These are phyloP conservation scores for Pascua guehoae DNA, from an alignment of 1,284 basidiomycete species.

Conservation along the genomic window DNA sequence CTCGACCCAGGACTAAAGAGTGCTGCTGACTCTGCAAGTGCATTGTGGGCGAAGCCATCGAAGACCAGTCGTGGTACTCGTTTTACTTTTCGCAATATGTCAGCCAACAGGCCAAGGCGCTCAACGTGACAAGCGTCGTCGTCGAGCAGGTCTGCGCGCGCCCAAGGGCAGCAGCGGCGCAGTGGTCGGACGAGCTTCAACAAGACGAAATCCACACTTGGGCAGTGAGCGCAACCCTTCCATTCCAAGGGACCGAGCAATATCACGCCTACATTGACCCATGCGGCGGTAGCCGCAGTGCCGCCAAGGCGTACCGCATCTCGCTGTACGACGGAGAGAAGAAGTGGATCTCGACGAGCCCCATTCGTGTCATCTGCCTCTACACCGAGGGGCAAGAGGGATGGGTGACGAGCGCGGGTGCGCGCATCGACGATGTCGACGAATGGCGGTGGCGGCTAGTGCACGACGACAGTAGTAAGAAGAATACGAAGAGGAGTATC, in stretches of 20 bases:
- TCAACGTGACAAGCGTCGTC: slow-evolving; percentile 24
- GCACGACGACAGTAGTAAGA: too few species aligned
- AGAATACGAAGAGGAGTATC: too few species aligned
- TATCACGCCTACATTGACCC: slow-evolving; percentile 20
- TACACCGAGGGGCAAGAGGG: slow-evolving; percentile 31
- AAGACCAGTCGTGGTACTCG: slow-evolving; percentile 20
- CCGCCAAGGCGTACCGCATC: slow-evolving; percentile 37
- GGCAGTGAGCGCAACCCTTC: slow-evolving; percentile 1
- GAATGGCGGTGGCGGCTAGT: slow-evolving; percentile 38
- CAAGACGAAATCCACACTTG: slow-evolving; percentile 7
- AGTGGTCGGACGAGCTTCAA: background rate
- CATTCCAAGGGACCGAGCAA: slow-evolving; percentile 16
- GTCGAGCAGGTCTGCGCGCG: slow-evolving; percentile 40
- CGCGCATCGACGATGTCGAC: slow-evolving; percentile 33
- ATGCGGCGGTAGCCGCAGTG: slow-evolving; percentile 26
- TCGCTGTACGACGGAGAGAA: slow-evolving; percentile 28
- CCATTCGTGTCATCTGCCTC: slow-evolving; percentile 34
- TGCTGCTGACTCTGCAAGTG: slow-evolving; percentile 23
- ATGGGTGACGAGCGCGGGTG: slow-evolving; percentile 27
- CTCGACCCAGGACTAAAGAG: background rate
- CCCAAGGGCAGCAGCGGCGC: slow-evolving; percentile 17
- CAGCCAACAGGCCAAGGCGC: slow-evolving; percentile 6
- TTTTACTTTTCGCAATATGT: slow-evolving; percentile 30
- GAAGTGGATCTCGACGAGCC: slow-evolving; percentile 25
- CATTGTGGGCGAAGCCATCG: slow-evolving; percentile 23